Conservation (phyloP, 108 stramenopile genomes). For the Nannochloropsis gaditana region DNA sequence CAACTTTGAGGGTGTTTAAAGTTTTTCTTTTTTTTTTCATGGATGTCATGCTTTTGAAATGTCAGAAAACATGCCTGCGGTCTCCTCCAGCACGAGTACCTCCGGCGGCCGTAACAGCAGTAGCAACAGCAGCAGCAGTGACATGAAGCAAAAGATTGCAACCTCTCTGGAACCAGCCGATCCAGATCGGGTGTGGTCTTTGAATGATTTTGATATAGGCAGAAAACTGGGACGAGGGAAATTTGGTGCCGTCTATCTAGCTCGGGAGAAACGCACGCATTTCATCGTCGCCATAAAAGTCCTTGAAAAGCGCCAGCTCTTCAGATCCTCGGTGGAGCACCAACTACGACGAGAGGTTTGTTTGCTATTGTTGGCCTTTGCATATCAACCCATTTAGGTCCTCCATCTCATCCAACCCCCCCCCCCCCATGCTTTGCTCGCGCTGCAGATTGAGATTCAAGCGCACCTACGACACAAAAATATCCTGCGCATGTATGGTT, state of each 20-base stretch:
- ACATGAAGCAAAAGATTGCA: neutral
- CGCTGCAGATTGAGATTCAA: conserved; percentile 76
- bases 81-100: neutral
- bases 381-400: no score
- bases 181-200: conserved; percentile 56
- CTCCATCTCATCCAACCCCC: no score
- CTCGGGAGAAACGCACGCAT: conserved; percentile 76
- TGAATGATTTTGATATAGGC: conserved; percentile 95
- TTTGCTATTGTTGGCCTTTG: neutral
- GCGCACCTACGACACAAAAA: conserved; percentile 83
- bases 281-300: conserved; percentile 96
- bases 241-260: conserved; percentile 90
- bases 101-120: conserved; percentile 1
- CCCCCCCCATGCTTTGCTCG: neutral
- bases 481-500: conserved; percentile 82
- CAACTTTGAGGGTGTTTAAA: no score
- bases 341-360: conserved; percentile 81
- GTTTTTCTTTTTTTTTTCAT: no score
- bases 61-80: conserved; percentile 16
- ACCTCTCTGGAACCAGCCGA: neutral
- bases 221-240: conserved; percentile 92
- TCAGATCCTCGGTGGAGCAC: conserved; percentile 87
- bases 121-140: neutral
- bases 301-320: conserved; percentile 75
- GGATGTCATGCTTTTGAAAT: no score